phyloP scores from a whole-genome alignment of 2,329 filamentous ascomycete species.

The Hypoxylon sp. region DNA sequence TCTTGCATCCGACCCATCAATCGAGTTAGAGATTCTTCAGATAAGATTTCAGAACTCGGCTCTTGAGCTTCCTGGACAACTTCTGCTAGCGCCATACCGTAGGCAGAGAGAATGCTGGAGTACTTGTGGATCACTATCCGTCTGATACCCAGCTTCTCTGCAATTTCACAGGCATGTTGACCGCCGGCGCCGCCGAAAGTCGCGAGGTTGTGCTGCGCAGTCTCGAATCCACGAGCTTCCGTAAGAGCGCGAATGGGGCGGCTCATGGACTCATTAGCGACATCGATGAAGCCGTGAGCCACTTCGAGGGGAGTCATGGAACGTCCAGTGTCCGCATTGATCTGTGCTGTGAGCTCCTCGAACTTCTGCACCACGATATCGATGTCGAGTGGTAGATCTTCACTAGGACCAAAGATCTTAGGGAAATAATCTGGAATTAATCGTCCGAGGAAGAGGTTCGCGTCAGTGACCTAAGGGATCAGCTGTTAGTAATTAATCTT shows the following conservation, averaged over 20 bases:
- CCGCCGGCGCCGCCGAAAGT: constrained; percentile 35
- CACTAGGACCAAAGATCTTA: constrained; percentile 78
- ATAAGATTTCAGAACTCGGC: constrained; percentile 37
- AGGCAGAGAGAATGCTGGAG: constrained; percentile 56
- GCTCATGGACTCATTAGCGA: constrained; percentile 83
- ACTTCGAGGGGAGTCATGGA: constrained; percentile 55
- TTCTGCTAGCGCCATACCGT: constrained; percentile 57
- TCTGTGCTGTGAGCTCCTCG: constrained; percentile 56
- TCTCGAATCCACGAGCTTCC: constrained; percentile 66
- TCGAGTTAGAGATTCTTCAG: constrained; percentile 17
- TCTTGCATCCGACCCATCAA: constrained; percentile 24
- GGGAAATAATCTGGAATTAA: constrained; percentile 74
- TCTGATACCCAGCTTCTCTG: constrained; percentile 56
- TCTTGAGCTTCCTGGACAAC: constrained; percentile 41
- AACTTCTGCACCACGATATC: constrained; percentile 58
- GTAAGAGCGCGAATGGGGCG: constrained; percentile 74
- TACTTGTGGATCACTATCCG: constrained; percentile 59
- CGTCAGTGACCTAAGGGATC: constrained; percentile 66
- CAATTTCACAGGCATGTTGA: constrained; percentile 54
- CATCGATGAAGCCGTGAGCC: constrained; percentile 79
- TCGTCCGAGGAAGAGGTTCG: constrained; percentile 76
- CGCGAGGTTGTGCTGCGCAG: constrained; percentile 52
- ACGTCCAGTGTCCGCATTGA: constrained; percentile 55
- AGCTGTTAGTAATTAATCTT: not conserved
- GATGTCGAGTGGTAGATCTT: constrained; percentile 66